phyloP scores from a whole-genome alignment of 768 basidiomycete genomes.

The Mycena vitilis region DNA sequence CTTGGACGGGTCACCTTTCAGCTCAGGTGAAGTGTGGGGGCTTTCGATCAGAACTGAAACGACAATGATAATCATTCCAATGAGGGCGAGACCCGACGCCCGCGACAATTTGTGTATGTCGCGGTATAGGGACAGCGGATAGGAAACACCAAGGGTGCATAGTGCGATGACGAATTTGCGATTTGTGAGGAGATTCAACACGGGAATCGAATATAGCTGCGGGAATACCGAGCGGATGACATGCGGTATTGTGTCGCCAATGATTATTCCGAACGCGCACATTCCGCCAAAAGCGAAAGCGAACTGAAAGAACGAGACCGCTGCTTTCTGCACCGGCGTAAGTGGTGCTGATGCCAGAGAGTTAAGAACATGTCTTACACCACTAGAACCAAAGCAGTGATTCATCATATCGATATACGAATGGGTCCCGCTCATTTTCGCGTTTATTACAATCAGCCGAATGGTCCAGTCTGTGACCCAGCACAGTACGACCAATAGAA shows the following conservation, averaged over 20 bases:
- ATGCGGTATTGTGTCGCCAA: constrained; percentile 96
- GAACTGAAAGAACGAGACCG: constrained; percentile 97
- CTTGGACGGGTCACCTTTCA: constrained; percentile 81
- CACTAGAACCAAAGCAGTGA: constrained; percentile 89
- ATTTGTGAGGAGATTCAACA: constrained; percentile 83
- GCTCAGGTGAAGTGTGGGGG: constrained; percentile 74
- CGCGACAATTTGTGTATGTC: constrained; percentile 98
- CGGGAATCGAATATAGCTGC: constrained; percentile 68
- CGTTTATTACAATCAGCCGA: constrained; percentile 93
- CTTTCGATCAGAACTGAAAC: constrained; percentile 85
- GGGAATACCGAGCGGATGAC: constrained; percentile 92
- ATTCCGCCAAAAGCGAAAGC: constrained; percentile 98
- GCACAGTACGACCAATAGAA: constrained; percentile 85
- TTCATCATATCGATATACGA: constrained; percentile 97
- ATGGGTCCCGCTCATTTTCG: constrained; percentile 91
- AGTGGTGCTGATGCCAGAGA: no score
- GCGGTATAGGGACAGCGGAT: constrained; percentile 94
- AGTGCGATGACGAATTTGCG: constrained; percentile 91
- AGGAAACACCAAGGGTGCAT: constrained; percentile 90
- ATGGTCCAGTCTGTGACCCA: constrained; percentile 98
- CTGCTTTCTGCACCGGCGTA: constrained; percentile 58
- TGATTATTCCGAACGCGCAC: constrained; percentile 98
- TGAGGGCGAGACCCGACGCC: constrained; percentile 89
- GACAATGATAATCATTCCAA: constrained; percentile 96
- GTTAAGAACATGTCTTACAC: constrained; percentile 47